Percentiles rank a stretch among this genome's conserved stretches.
Evolutionary conservation across 805 yeast genomes (phyloP).

Genomic region (Myxozyma vanderwaltii): DNA sequence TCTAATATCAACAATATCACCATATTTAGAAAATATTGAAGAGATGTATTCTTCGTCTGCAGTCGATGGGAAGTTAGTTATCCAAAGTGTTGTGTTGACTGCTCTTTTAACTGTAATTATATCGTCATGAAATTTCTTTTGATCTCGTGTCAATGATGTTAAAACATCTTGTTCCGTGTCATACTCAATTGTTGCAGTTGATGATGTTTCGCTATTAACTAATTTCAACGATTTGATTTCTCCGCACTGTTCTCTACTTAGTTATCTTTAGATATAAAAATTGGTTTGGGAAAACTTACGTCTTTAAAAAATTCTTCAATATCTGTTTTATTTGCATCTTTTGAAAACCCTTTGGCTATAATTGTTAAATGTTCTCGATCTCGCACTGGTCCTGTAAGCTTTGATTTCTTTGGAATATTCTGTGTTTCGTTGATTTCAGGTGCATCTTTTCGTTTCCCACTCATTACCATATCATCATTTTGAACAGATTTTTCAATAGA

Average conservation of each 20-base stretch:
- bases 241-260: conserved; percentile 55
- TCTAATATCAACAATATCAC: conserved; percentile 54
- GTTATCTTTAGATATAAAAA: not conserved
- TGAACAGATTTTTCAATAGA: too few species aligned
- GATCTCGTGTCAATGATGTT: conserved; percentile 62
- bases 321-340: conserved; percentile 45
- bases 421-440: not conserved
- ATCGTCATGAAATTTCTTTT: conserved; percentile 49
- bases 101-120: conserved; percentile 52
- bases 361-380: conserved; percentile 61
- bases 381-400: conserved; percentile 12
- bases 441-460: conserved; percentile 1
- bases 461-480: not conserved
- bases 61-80: conserved; percentile 70
- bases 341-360: conserved; percentile 54
- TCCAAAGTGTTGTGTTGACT: conserved; percentile 61
- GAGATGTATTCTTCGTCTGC: conserved; percentile 48
- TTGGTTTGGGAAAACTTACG: conserved; percentile 6
- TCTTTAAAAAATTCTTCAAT: conserved; percentile 53
- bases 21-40: conserved; percentile 47
- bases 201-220: conserved; percentile 12
- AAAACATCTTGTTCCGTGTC: conserved; percentile 50
- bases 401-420: conserved; percentile 4
- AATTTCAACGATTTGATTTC: conserved; percentile 41
- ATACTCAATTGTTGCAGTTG: conserved; percentile 64